phyloP scores from a whole-genome alignment of 108 stramenopile genomes.

The Mediolabrus comicus region DNA sequence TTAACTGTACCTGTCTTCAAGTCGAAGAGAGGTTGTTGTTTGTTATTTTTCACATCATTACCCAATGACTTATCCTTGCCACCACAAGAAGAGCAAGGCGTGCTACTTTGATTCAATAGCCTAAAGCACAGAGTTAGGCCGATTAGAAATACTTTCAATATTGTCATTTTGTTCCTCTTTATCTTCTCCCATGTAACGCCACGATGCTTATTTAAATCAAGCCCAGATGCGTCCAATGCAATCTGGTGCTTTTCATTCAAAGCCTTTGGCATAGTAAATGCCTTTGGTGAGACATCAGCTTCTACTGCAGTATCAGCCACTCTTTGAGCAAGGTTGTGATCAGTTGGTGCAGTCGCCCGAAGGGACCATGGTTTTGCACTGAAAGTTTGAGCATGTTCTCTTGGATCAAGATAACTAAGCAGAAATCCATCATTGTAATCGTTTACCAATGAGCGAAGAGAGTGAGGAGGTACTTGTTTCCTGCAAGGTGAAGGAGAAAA shows the following conservation, averaged over 20 bases:
- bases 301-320: neutral
- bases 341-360: slow-evolving; percentile 17
- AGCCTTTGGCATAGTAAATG: neutral
- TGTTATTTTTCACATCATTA: neutral
- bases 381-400: neutral
- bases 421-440: slow-evolving; percentile 7
- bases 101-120: neutral
- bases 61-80: neutral
- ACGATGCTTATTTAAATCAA: neutral
- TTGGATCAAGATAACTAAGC: neutral
- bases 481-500: neutral
- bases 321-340: slow-evolving; percentile 3
- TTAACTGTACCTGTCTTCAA: neutral
- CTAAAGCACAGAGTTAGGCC: neutral
- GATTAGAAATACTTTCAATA: neutral
- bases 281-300: neutral
- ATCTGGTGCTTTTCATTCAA: slow-evolving; percentile 5
- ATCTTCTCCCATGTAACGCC: neutral
- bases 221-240: slow-evolving; percentile 23
- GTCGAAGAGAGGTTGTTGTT: neutral
- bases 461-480: slow-evolving; percentile 2
- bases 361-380: slow-evolving; percentile 1
- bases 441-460: neutral
- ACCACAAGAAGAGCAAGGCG: neutral
- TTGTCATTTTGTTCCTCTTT: neutral